A percentile compares a stretch with the other conserved stretches of the same genome.
Evolutionary conservation across 192 early-diverging fungal genomes (phyloP).

Genomic region (Backusella macrospora): DNA sequence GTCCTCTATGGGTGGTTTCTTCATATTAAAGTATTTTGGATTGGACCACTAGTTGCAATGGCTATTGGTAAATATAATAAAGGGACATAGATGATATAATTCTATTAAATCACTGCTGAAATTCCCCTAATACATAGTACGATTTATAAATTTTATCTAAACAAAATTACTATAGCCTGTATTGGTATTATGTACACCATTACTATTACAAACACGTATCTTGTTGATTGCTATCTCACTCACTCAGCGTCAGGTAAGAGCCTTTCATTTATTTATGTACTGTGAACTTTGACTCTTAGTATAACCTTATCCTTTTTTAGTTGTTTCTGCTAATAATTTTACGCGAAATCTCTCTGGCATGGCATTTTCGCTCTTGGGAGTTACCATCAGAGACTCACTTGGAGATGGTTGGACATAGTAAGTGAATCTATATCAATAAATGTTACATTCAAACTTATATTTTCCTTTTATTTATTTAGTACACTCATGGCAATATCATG

Average conservation of each 20-base stretch:
- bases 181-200: conserved; percentile 28
- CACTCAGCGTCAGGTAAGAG: conserved; percentile 25
- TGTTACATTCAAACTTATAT: neutral
- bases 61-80: conserved; percentile 7
- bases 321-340: conserved; percentile 24
- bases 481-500: conserved; percentile 20
- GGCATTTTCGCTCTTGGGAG: conserved; percentile 27
- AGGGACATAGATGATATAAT: no score
- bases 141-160: neutral
- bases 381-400: conserved; percentile 5
- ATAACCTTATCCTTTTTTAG: neutral
- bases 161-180: conserved; percentile 3
- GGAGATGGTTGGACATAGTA: conserved; percentile 35
- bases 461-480: neutral
- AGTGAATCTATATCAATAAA: neutral
- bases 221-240: conserved; percentile 17
- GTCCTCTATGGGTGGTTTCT: conserved; percentile 32
- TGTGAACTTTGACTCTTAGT: no score
- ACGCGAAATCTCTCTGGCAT: conserved; percentile 20
- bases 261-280: neutral
- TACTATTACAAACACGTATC: conserved; percentile 23
- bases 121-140: neutral
- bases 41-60: conserved; percentile 9
- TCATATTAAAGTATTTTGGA: conserved; percentile 8
- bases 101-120: no score